Conservation (phyloP, 192 early-diverging fungal genomes). For the Gryganskiella cystojenkinii region DNA sequence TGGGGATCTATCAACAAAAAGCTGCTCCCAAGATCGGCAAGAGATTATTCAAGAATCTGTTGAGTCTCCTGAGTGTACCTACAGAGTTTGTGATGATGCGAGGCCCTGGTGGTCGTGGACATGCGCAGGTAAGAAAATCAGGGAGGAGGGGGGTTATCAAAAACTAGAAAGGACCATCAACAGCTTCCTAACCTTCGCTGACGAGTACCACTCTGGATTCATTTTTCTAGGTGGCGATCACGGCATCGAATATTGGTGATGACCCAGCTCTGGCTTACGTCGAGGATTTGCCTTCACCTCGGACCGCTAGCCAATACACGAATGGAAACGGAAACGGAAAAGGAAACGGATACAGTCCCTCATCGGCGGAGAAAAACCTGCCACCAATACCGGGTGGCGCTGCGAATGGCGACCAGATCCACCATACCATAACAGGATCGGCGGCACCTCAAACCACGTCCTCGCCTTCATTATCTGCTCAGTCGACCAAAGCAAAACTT, state of each 20-base stretch:
- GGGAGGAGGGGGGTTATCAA: neutral
- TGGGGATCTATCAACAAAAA: slow-evolving; percentile 89
- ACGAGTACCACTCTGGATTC: neutral
- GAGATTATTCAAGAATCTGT: slow-evolving; percentile 57
- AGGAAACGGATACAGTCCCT: neutral
- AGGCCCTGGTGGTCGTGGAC: slow-evolving; percentile 88
- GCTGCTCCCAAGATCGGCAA: slow-evolving; percentile 69
- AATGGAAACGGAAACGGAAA: neutral
- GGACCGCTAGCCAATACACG: neutral
- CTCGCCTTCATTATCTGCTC: no score
- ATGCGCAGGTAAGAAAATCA: slow-evolving; percentile 75
- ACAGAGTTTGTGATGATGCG: slow-evolving; percentile 97
- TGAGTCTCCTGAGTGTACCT: slow-evolving; percentile 71
- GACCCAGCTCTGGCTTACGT: slow-evolving; percentile 26
- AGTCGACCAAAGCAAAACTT: no score
- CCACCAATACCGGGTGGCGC: slow-evolving; percentile 12
- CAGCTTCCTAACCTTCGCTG: neutral
- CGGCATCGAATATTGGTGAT: slow-evolving; percentile 53
- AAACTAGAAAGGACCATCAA: no score
- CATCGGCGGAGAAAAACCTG: slow-evolving; percentile 18
- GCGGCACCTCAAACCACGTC: neutral
- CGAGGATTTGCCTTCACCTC: neutral
- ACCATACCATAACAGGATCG: neutral
- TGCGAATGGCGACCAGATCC: neutral
- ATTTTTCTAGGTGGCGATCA: slow-evolving; percentile 65